Evolutionary conservation across 2,329 filamentous ascomycete species (phyloP), one percentile per base, ranked within the genome.

Genomic region (Aschersonia sp.): DNA sequence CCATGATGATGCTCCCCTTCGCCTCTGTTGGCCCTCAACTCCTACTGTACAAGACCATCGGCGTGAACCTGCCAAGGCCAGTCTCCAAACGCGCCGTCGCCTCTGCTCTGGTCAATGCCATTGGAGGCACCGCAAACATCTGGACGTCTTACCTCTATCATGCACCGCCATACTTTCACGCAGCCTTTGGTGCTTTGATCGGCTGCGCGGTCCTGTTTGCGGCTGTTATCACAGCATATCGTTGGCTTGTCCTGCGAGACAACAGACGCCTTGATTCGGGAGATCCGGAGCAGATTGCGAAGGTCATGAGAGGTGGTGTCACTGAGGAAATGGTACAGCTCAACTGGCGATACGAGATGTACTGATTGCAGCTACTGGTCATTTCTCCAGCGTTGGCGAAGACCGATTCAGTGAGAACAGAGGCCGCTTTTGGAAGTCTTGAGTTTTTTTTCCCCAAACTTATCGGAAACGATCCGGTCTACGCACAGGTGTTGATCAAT

Each of bases 271-370:
- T 68, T 45, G 63, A 67, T 41, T 64, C 64, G 0, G 62, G 59
- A 4, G 57, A 65, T n/a, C 56, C 56, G 1, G 58, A 54, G 4
- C 39, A 61, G 47, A 61, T 69, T 48, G 63, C 59, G 0, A 65
- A 66, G 55, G 66, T 59, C 4, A 56, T 65, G 12, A 66, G 62
- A 47, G 63, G 63, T 4, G 66, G 66, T 7, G 66, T 68, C 4
- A 69, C 66, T 1, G 60, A 65, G 45, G 65, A 69, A 51, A 68
- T 68, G 66, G 57, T 69, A 7, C 57, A 61, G 30, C 51, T 69
- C 8, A 57, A 56, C 35, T 69, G 65, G 66, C 62, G 66, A 5
- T 69, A 69, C 47, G 66, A 69, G 50, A 68, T 68, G 65, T 68
- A 62, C 47, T 67, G 47, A 59, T 45, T 12, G 4, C 12, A 12